Percentiles rank a stretch among this genome's conserved stretches.
Evolutionary conservation across 116 monocot genomes (phyloP).

Genomic region (Zostera marina): DNA sequence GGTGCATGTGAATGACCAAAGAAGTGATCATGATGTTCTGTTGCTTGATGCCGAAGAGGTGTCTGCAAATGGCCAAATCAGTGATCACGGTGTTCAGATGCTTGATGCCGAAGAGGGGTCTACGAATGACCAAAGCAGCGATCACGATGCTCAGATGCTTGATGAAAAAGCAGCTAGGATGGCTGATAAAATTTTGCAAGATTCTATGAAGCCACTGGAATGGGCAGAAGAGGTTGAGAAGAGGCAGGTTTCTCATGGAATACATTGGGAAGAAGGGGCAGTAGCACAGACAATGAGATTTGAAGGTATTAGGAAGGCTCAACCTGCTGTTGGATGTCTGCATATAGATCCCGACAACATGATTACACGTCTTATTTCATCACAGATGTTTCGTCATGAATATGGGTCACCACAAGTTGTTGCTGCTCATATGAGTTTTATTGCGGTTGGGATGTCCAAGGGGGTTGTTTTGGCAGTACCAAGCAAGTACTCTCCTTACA

Average conservation of each 20-base stretch:
- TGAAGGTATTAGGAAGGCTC: constrained; percentile 71
- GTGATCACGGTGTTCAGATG: not conserved
- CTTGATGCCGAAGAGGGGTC: constrained; percentile 11
- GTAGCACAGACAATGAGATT: constrained; percentile 90
- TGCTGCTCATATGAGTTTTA: constrained; percentile 60
- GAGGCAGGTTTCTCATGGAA: constrained; percentile 65
- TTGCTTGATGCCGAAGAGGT: not conserved
- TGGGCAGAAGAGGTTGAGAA: constrained; percentile 90
- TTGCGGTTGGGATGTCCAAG: constrained; percentile 78
- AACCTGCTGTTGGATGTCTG: constrained; percentile 85
- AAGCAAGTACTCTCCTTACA: constrained; percentile 71
- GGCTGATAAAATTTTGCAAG: constrained; percentile 41
- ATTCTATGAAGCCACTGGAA: constrained; percentile 71
- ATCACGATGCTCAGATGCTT: constrained; percentile 11
- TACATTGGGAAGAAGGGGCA: constrained; percentile 89
- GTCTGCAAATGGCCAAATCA: no score
- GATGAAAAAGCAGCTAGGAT: constrained; percentile 17
- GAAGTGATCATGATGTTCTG: not conserved
- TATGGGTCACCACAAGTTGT: constrained; percentile 71
- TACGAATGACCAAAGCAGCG: constrained; percentile 6
- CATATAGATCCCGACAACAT: constrained; percentile 83
- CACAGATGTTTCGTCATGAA: constrained; percentile 49
- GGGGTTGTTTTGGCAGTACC: constrained; percentile 60
- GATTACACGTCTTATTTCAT: constrained; percentile 56
- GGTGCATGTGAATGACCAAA: not conserved